Base-by-base conservation (phyloP, 306 rosid species). In the Prosopis cineraria region DNA sequence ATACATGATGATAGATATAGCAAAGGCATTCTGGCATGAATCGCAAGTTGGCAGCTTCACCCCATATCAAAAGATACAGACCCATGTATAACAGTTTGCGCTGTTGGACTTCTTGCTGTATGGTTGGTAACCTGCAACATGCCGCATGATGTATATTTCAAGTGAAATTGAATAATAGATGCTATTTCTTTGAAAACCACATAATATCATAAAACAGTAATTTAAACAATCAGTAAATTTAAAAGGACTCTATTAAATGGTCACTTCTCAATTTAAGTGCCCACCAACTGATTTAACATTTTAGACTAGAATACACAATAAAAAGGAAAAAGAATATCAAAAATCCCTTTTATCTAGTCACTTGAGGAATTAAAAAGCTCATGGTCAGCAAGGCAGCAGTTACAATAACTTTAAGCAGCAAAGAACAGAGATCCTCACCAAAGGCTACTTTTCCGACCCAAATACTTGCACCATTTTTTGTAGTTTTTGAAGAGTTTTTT, bases 11-110 rank as follows among this genome's bases (percentile, higher is more conserved):
- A 87, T 95, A 95, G 58, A 95, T 95, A 80, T 95, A 95, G 86
- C 98, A 92, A 53, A 95, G 97, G 68, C 98, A 95, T 88, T 95
- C 98, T 29, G 98, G 98, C 97, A 95, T 92, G 89, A 95, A 95
- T 88, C 98, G 91, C 80, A 95, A 79, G 81, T 95, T 95, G 66
- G 98, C 98, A 7, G 98, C 98, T 89, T 95, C 98, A 67, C 98
- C 98, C 98, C 98, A 95, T 75, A 95, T 95, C 74, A 95, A 85
- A 87, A 95, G 98, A 88, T 95, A 95, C 25, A 95, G 89, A 47
- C 97, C 97, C 98, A 91, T 95, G 86, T 95, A 95, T 7, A 95
- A 90, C 69, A 95, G 90, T 76, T 95, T 95, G 59, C 98, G 96
- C 79, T 95, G 98, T 79, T 92, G 98, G 80, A 95, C 98, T 87